These are phyloP conservation scores for Salvia hispanica DNA, from an alignment of 257 asterid genomes.

Conservation along the genomic window DNA sequence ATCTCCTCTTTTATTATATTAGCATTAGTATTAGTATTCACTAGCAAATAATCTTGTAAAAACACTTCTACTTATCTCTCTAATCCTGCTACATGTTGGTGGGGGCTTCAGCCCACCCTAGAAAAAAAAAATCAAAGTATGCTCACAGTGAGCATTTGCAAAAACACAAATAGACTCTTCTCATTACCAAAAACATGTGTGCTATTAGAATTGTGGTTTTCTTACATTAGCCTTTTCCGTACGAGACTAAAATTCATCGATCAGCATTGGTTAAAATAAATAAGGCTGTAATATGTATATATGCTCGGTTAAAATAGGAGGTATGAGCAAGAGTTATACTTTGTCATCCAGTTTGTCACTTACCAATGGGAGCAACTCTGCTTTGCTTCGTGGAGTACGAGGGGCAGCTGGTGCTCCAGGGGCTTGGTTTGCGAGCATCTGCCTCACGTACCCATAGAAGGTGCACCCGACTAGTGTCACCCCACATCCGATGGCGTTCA, in stretches of 20 bases:
- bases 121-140: too few relatives aligned
- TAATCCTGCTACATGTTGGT: too few relatives aligned
- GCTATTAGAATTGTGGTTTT: conserved; percentile 20
- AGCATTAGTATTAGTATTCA: too few relatives aligned
- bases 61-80: conserved; percentile 15
- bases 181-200: conserved; percentile 26
- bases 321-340: conserved; percentile 38
- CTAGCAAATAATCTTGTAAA: conserved; percentile 32
- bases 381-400: conserved; percentile 50
- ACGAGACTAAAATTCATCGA: conserved; percentile 30
- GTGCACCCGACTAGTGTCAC: conserved; percentile 86
- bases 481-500: conserved; percentile 81
- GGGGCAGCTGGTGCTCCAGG: conserved; percentile 63
- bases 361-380: conserved; percentile 72
- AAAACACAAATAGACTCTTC: not conserved
- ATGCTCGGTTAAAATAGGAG: conserved; percentile 10
- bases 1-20: not conserved
- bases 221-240: conserved; percentile 31
- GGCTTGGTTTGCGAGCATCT: conserved; percentile 56
- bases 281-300: conserved; percentile 16
- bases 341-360: conserved; percentile 71
- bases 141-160: not conserved
- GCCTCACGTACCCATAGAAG: conserved; percentile 90
- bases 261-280: conserved; percentile 33
- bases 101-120: too few relatives aligned